phyloP scores from a whole-genome alignment of 768 basidiomycete species.

The Daedalea quercina region DNA sequence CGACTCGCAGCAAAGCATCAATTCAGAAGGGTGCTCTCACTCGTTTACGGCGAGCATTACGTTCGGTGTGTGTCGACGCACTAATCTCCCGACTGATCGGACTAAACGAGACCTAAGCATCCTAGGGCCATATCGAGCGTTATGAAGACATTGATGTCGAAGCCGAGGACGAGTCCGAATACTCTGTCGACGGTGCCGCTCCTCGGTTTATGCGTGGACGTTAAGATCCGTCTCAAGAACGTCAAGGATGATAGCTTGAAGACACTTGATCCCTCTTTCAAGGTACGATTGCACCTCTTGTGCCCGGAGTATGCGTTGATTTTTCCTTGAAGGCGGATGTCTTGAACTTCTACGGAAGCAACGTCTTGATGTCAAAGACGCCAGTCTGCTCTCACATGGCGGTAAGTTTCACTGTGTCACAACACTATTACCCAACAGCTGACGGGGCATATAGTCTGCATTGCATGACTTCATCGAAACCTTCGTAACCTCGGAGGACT shows the following conservation, averaged over 20 bases:
- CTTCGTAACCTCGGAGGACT: slow-evolving; percentile 43
- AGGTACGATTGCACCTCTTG: slow-evolving; percentile 24
- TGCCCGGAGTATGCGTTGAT: not conserved
- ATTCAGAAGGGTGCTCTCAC: slow-evolving; percentile 56
- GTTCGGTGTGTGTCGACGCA: slow-evolving; percentile 38
- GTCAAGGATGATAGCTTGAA: slow-evolving; percentile 36
- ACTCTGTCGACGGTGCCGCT: slow-evolving; percentile 41
- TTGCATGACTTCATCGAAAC: slow-evolving; percentile 56
- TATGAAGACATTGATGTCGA: slow-evolving; percentile 46
- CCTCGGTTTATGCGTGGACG: slow-evolving; percentile 64
- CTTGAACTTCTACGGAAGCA: slow-evolving; percentile 47
- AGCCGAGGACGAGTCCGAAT: slow-evolving; percentile 41
- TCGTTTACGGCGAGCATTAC: slow-evolving; percentile 57
- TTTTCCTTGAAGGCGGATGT: slow-evolving; percentile 42
- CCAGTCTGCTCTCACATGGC: slow-evolving; percentile 51
- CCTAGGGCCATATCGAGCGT: slow-evolving; percentile 40
- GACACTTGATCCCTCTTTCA: slow-evolving; percentile 38
- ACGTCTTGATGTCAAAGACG: slow-evolving; percentile 63
- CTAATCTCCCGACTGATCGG: not conserved
- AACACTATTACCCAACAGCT: not conserved
- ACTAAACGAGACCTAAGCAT: slow-evolving; percentile 15
- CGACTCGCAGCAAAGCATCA: slow-evolving; percentile 46
- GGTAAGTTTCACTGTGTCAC: slow-evolving; percentile 32
- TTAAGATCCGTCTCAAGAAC: slow-evolving; percentile 60
- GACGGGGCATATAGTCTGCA: slow-evolving; percentile 32